These are phyloP conservation scores for Quercus tomentella DNA, from an alignment of 331 rosid genomes.

Conservation along the genomic window DNA sequence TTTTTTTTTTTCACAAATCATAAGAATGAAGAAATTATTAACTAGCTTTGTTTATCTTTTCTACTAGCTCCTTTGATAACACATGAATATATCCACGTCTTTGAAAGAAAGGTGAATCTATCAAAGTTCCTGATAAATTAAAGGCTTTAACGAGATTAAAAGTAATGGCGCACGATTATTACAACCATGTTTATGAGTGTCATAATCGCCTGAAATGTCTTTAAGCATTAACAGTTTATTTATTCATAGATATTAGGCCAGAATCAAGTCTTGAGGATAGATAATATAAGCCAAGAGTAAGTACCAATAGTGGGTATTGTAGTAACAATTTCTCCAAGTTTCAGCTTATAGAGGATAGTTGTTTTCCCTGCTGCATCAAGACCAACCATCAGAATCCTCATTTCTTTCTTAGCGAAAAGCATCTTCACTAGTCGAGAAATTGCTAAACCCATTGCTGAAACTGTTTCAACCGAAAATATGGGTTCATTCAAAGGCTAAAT, in stretches of 20 bases:
- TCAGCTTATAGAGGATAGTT: slow-evolving; percentile 76
- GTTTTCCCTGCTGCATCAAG: slow-evolving; percentile 91
- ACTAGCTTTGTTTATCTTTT: not conserved
- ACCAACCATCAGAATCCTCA: slow-evolving; percentile 91
- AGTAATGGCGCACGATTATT: not conserved
- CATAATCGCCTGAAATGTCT: not conserved
- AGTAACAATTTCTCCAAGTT: slow-evolving; percentile 83
- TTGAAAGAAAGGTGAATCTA: not conserved
- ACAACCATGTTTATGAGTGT: not conserved
- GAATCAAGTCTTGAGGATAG: not conserved
- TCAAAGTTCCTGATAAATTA: not conserved
- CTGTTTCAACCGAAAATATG: not conserved
- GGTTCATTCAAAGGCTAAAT: not conserved
- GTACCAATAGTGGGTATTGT: slow-evolving; percentile 90
- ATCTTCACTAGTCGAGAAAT: slow-evolving; percentile 61
- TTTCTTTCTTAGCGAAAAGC: slow-evolving; percentile 75
- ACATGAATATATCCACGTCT: not conserved
- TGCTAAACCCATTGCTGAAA: slow-evolving; percentile 56
- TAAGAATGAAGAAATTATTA: not conserved
- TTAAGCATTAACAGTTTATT: not conserved
- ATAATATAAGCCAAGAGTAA: not conserved
- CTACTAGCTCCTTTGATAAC: not conserved
- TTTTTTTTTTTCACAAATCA: not conserved
- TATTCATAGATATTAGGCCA: not conserved
- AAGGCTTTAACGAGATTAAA: not conserved